Conservation (phyloP, 352 stramenopile genomes). For the Phytophthora agathidicida region DNA sequence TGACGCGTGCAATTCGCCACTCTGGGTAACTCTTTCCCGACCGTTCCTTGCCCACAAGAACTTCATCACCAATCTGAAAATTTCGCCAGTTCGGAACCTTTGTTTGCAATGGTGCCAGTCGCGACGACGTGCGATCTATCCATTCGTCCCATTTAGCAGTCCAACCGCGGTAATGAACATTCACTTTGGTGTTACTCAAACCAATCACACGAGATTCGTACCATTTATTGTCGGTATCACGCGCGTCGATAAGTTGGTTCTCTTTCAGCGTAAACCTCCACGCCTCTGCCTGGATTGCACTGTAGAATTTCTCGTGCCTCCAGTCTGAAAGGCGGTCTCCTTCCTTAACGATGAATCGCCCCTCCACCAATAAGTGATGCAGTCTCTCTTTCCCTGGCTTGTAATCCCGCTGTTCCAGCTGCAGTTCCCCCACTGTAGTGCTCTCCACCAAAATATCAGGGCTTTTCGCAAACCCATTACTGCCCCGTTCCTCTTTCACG, state of each 20-base stretch:
- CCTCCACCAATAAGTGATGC: slow-evolving; percentile 71
- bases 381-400: slow-evolving; percentile 61
- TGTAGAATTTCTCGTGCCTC: slow-evolving; percentile 66
- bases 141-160: slow-evolving; percentile 97
- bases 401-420: slow-evolving; percentile 64
- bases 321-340: slow-evolving; percentile 37
- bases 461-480: slow-evolving; percentile 20
- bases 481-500: slow-evolving; percentile 9
- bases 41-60: slow-evolving; percentile 54
- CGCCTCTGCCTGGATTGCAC: slow-evolving; percentile 55
- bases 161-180: slow-evolving; percentile 98
- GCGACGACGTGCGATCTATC: slow-evolving; percentile 87
- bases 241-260: slow-evolving; percentile 69
- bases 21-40: slow-evolving; percentile 53
- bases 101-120: slow-evolving; percentile 92
- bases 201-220: slow-evolving; percentile 73
- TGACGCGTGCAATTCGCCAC: slow-evolving; percentile 62
- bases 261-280: slow-evolving; percentile 67
- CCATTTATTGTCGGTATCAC: slow-evolving; percentile 85
- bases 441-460: slow-evolving; percentile 25
- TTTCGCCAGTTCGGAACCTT: slow-evolving; percentile 73
- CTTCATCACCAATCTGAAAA: slow-evolving; percentile 57
- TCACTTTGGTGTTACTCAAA: slow-evolving; percentile 53
- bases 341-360: slow-evolving; percentile 23
- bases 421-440: slow-evolving; percentile 47